These are phyloP conservation scores for Neurospora sp. DNA, from an alignment of 495 filamentous ascomycete genomes.

Conservation along the genomic window DNA sequence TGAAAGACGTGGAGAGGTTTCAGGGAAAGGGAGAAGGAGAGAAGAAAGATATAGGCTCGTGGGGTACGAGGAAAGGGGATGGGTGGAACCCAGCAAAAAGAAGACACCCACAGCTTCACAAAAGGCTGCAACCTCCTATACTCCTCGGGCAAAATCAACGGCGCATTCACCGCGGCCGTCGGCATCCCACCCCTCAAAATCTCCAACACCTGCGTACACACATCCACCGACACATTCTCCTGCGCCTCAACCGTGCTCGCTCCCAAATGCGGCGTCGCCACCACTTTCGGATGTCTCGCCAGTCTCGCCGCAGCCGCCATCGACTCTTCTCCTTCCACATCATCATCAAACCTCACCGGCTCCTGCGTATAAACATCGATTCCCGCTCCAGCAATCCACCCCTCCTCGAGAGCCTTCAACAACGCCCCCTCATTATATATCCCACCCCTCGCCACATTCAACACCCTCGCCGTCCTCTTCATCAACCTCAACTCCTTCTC, in stretches of 20 bases:
- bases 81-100: too few relatives aligned
- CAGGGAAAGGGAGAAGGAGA: too few relatives aligned
- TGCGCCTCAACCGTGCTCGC: conserved; percentile 68
- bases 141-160: conserved; percentile 62
- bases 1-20: not conserved
- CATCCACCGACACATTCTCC: conserved; percentile 65
- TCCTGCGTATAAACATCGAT: conserved; percentile 68
- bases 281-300: conserved; percentile 51
- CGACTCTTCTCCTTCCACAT: conserved; percentile 23
- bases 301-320: conserved; percentile 40
- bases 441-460: conserved; percentile 66
- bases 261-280: conserved; percentile 63
- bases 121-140: conserved; percentile 60
- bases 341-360: conserved; percentile 37
- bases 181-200: conserved; percentile 57
- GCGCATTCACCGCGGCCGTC: conserved; percentile 61
- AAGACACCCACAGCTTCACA: conserved; percentile 36
- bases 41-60: too few relatives aligned
- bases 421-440: conserved; percentile 65
- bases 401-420: conserved; percentile 52
- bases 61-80: too few relatives aligned
- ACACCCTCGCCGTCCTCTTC: conserved; percentile 53
- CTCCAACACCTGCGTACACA: conserved; percentile 60
- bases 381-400: conserved; percentile 60
- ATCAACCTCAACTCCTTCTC: conserved; percentile 51